Evolutionary conservation across 2,329 filamentous ascomycete genomes (phyloP), one percentile per base, ranked within the genome.

Genomic region (Claviceps fusiformis): DNA sequence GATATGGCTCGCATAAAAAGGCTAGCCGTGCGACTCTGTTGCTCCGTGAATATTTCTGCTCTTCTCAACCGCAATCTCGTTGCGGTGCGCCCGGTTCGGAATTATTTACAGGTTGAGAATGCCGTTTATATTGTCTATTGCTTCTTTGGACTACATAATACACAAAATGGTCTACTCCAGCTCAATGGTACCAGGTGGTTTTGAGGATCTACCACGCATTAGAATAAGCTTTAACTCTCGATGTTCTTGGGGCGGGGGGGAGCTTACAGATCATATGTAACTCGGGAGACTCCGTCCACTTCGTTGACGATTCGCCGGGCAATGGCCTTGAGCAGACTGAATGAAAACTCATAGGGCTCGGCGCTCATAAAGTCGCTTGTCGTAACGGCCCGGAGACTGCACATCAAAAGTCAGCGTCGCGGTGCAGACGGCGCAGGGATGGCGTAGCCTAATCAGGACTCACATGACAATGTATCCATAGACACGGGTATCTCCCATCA

Each of bases 281-380:
- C 86, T 31, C 85, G 74, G 61, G 80, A 80, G n/a, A 91, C 80
- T 11, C 86, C 86, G 41, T 85, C 75, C 1, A 90, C 85, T 69
- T 66, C 63, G 58, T 69, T 92, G 19, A 45, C 39, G 17, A 54
- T 49, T 9, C 43, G 48, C 37, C 39, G 39, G 13, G 46, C 53
- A 13, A 54, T 46, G n/a, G 39, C 27, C 53, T 81, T 80, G 58
- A 92, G 73, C 64, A 90, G 83, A 24, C 76, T 73, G 60, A 78
- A 77, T 54, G 79, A 73, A 63, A 89, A 88, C 54, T 80, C 74
- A 68, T 79, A 90, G 58, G 80, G 78, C 65, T 87, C 79, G 29
- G 85, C 86, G 2, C 79, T 87, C 87, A 91, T 62, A 13, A 56
- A 55, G 41, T 59, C 55, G 1, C 27, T 56, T 24, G 57, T 59